Evolutionary conservation across 2,329 filamentous ascomycete species (phyloP), one percentile per base, ranked within the genome.

Genomic region (Graphilbum ipis-grandicollis): DNA sequence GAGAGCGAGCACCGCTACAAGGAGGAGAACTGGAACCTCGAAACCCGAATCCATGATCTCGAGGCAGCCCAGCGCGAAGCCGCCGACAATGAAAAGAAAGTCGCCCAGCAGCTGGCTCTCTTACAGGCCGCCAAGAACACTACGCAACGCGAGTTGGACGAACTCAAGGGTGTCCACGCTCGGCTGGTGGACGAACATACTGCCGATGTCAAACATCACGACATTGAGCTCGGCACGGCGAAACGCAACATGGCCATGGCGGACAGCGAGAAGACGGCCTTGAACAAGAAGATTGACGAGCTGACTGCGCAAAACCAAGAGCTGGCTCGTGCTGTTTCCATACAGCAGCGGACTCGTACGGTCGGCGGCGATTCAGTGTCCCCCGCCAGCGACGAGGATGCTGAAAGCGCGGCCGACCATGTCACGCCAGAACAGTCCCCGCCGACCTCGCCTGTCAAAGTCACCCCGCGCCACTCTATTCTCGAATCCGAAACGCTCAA

Each of bases 11-110:
- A 92, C 50, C 78, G 83, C 36, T 93, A 93, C 61, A 96, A 94
- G 58, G 90, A 98, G 51, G 90, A 96, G 56, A 98, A 96, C 54
- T 98, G 90, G 90, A 88, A 81, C 44, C 68, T 98, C 28, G 90
- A 98, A 56, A 93, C 86, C 0, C 82, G 85, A 48, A 69, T 92
- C 18, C 90, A 93, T 49, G 86, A 96, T 44, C 64, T 88, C 31
- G 68, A 80, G 36, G 69, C 78, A 8, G 66, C 71, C 14, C 70
- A 79, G 43, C 83, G 77, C 51, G 83, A 93, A 33, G 71, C 80
- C 1, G 64, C 75, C 13, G 85, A 90, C 50, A 79, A 79, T 42
- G 85, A 94, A 55, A 81, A 84, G 55, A 81, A 81, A 52, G 66
- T 94, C 30, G 75, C 68, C 13, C 79, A 85, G 48, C 69, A 66